Evolutionary conservation across 257 asterid genomes (phyloP).

Genomic region (Nyctanthes arbortristis): DNA sequence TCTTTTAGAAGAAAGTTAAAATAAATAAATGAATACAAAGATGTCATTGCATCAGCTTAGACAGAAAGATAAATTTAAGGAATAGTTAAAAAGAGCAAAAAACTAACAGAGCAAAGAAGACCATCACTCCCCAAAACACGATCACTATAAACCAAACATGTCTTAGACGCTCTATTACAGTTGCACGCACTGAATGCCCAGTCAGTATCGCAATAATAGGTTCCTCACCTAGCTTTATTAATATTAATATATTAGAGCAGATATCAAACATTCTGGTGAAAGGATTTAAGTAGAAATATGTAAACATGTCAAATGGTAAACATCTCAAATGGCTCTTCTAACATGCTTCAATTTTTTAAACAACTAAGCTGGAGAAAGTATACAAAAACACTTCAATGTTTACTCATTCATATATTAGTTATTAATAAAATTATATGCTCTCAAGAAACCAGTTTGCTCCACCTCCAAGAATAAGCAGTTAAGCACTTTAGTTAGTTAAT

Average conservation of each 20-base stretch:
- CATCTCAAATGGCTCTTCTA: neutral
- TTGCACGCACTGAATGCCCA: neutral
- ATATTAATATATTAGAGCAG: neutral
- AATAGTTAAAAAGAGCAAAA: no score
- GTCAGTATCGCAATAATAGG: neutral
- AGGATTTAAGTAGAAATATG: neutral
- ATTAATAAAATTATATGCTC: no score
- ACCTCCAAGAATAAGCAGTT: no score
- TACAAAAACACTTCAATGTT: no score
- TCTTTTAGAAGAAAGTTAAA: slow-evolving; percentile 46
- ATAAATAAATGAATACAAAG: neutral
- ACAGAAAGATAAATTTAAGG: neutral
- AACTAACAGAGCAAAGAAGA: neutral
- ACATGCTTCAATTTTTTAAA: neutral
- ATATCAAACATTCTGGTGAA: neutral
- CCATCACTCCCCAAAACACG: neutral
- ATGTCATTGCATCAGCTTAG: no score
- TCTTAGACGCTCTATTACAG: neutral
- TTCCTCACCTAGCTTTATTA: no score
- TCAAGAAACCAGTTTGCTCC: no score
- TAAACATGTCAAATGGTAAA: neutral
- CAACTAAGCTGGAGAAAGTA: neutral
- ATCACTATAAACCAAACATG: neutral
- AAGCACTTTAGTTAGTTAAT: no score
- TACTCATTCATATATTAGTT: no score